These are phyloP conservation scores for Suhomyces kunorum DNA, from an alignment of 1,139 yeast species.

Conservation along the genomic window DNA sequence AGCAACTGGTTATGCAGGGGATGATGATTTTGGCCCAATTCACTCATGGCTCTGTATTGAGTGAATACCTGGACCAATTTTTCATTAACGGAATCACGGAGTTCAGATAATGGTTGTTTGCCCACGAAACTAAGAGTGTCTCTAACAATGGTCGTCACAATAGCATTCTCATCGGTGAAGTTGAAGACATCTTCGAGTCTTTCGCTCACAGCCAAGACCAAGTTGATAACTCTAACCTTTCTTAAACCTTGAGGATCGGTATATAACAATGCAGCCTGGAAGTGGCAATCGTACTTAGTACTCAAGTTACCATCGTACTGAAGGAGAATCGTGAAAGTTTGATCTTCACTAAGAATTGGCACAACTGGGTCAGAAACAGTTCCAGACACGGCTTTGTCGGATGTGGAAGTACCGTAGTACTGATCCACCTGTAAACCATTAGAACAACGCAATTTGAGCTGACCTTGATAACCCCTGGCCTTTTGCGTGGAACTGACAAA, in stretches of 20 bases:
- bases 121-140: conserved; percentile 67
- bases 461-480: conserved; percentile 73
- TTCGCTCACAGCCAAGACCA: conserved; percentile 79
- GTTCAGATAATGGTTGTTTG: conserved; percentile 57
- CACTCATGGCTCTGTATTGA: conserved; percentile 64
- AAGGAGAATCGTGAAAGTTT: conserved; percentile 70
- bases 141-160: conserved; percentile 69
- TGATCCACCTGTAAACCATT: conserved; percentile 83
- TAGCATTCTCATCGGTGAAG: conserved; percentile 83
- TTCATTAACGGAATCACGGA: conserved; percentile 62
- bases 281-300: conserved; percentile 76
- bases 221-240: conserved; percentile 81
- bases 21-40: conserved; percentile 49
- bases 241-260: conserved; percentile 77
- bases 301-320: conserved; percentile 76
- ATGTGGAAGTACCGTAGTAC: conserved; percentile 60
- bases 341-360: conserved; percentile 66
- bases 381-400: conserved; percentile 35
- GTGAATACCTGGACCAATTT: conserved; percentile 75
- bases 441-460: conserved; percentile 83
- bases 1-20: conserved; percentile 65
- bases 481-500: conserved; percentile 50
- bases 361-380: conserved; percentile 61
- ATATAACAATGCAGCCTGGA: conserved; percentile 87
- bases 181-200: conserved; percentile 72